Percentiles rank a stretch among this genome's conserved stretches.
These are phyloP conservation scores for Diaporthe sp. DNA, from an alignment of 2,329 filamentous ascomycete genomes.

Conservation along the genomic window DNA sequence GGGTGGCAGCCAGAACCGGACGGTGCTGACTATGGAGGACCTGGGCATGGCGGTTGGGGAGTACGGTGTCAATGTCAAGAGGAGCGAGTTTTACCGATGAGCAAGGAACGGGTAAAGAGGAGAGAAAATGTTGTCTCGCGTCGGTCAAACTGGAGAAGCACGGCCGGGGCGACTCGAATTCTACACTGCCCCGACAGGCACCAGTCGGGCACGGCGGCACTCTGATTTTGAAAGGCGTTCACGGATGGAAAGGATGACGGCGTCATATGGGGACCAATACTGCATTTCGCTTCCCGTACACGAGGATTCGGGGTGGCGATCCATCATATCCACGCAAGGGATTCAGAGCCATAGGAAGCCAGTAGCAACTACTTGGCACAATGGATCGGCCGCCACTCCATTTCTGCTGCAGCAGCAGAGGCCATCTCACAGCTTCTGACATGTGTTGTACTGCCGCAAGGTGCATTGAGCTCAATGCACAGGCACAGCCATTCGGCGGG, in stretches of 20 bases:
- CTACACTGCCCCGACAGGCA: neutral
- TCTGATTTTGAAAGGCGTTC: conserved; percentile 10
- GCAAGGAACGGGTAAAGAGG: too few species aligned
- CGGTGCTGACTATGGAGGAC: conserved; percentile 98
- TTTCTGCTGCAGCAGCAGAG: neutral
- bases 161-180: neutral
- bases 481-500: neutral
- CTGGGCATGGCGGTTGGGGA: conserved; percentile 97
- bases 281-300: neutral
- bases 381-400: neutral
- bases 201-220: neutral
- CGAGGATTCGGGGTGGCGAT: neutral
- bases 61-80: conserved; percentile 97
- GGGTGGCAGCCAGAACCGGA: conserved; percentile 89
- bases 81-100: conserved; percentile 95
- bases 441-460: neutral
- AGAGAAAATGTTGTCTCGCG: too few species aligned
- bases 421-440: neutral
- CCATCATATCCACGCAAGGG: neutral
- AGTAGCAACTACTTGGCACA: neutral
- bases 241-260: conserved; percentile 20
- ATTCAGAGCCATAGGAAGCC: neutral
- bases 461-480: neutral
- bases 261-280: conserved; percentile 10
- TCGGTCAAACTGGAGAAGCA: neutral